Evolutionary conservation across 192 early-diverging fungal genomes (phyloP), one percentile per base, ranked within the genome.

Genomic region (Entophlyctis luteolus): DNA sequence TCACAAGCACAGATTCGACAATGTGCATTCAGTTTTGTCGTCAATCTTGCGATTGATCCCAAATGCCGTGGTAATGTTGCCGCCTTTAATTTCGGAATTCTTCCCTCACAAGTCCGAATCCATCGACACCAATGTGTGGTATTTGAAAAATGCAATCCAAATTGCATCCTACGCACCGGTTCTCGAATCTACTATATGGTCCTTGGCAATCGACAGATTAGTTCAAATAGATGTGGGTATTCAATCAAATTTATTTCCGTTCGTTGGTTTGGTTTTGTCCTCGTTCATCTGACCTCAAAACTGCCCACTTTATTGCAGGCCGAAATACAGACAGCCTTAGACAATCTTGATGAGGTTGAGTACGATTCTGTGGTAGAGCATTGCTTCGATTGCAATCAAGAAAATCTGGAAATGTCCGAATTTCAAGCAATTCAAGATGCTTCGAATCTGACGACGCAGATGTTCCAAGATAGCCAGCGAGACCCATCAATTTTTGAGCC

Each of bases 311-410:
- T n/a, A n/a, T n/a, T n/a, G n/a, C 42, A 91, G 89, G 81, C 87
- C 12, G 94, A 94, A 63, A 92, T 98, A 55, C 95, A 98, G 66
- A 83, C 88, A 1, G 93, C 92, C 50, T 59, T 96, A 29, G 93
- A 96, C 29, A 93, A 98, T 18, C 66, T 91, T 25, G 87, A 89
- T 22, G 88, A 91, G 52, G 77, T 72, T 22, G 67, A 46, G 36
- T 81, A 74, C 52, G 73, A 74, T 12, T 59, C 71, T 2, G 75
- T 82, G 5, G 66, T 77, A 23, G 63, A 54, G 27, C 67, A 75
- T 31, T 67, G 86, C 20, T 79, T 84, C 62, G 69, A 78, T 22
- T 81, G 83, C 60, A 88, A 90, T 29, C 48, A 55, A 45, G 12
- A 38, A 22, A n/a, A n/a, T n/a, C n/a, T n/a, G n/a, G n/a, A n/a